Base-by-base conservation (phyloP, 129 eudicot genomes). In the Kitagawia praeruptora region DNA sequence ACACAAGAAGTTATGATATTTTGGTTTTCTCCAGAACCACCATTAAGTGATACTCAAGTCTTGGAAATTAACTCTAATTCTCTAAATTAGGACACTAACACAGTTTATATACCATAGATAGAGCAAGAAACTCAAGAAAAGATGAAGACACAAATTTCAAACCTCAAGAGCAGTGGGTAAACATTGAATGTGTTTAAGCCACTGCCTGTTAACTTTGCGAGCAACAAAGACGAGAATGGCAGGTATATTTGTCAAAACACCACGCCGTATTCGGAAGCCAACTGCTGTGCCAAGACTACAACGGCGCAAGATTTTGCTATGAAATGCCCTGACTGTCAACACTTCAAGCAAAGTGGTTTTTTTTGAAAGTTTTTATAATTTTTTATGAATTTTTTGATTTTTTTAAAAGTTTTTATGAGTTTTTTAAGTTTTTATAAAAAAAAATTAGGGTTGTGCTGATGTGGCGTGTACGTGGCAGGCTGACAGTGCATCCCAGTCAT, bases 181-280 rank as follows among this genome's bases (percentile, higher is more conserved):
- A 71, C 94, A 89, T 40, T 86, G 94, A 8, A 82, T 79, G 78
- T 86, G 94, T 34, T 71, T 83, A 40, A 92, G 92, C 97, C 97
- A 92, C 73, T 92, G 88, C 77, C 86, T 86, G 79, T 89, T 90
- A 83, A 92, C 92, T 80, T 92, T 92, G 13, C 88, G 87, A 53
- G 94, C 97, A 53, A 89, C 97, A 85, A 92, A 92, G 77, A 92
- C 97, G 71, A 92, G 92, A 81, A 92, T 92, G 80, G 95, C 95
- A 40, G 97, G 97, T 85, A 89, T 86, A 80, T 88, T 88, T 9
- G 97, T 92, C 79, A 92, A 71, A 76, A 81, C 77, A 51, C 97
- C 97, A 53, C 79, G 85, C 67, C 88, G 80, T 44, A 92, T 92
- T 45, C 95, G 81, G 74, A 92, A 89, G 18, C 97, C 97, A 64